A percentile compares a stretch with the other conserved stretches of the same genome.
These are phyloP conservation scores for Spathaspora gorwiae DNA, from an alignment of 805 yeast species.

Conservation along the genomic window DNA sequence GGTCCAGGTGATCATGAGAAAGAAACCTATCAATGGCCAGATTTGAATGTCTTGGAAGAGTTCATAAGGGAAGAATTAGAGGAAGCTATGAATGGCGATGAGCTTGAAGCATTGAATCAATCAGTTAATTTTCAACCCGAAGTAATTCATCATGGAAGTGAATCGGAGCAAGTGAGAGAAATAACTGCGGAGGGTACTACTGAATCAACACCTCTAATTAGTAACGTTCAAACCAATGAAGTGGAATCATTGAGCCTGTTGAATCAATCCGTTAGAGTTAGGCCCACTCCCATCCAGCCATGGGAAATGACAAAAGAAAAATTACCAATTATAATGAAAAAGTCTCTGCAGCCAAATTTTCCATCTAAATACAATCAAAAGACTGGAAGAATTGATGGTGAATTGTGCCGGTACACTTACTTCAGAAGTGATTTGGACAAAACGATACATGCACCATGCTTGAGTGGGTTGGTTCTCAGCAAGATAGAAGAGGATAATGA, in stretches of 20 bases:
- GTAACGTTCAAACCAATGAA: constrained; percentile 28
- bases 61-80: constrained; percentile 66
- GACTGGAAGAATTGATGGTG: constrained; percentile 11
- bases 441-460: constrained; percentile 86
- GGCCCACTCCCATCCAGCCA: constrained; percentile 74
- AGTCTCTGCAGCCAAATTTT: constrained; percentile 1
- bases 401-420: constrained; percentile 71
- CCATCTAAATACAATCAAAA: constrained; percentile 1
- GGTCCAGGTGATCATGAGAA: constrained; percentile 12
- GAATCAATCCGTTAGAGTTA: constrained; percentile 43
- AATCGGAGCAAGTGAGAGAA: too few relatives aligned
- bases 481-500: not conserved
- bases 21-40: constrained; percentile 68
- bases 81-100: constrained; percentile 10
- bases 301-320: constrained; percentile 48
- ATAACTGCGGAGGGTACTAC: constrained; percentile 11
- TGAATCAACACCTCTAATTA: constrained; percentile 28
- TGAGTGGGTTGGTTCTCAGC: constrained; percentile 60
- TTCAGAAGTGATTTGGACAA: constrained; percentile 85
- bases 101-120: not conserved
- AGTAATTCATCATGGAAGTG: constrained; percentile 2
- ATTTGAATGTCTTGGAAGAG: constrained; percentile 67
- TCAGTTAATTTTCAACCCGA: constrained; percentile 5
- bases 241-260: constrained; percentile 36
- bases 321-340: constrained; percentile 26